Evolutionary conservation across 2,329 filamentous ascomycete species (phyloP).

Genomic region (Calonectria multiphialidica): DNA sequence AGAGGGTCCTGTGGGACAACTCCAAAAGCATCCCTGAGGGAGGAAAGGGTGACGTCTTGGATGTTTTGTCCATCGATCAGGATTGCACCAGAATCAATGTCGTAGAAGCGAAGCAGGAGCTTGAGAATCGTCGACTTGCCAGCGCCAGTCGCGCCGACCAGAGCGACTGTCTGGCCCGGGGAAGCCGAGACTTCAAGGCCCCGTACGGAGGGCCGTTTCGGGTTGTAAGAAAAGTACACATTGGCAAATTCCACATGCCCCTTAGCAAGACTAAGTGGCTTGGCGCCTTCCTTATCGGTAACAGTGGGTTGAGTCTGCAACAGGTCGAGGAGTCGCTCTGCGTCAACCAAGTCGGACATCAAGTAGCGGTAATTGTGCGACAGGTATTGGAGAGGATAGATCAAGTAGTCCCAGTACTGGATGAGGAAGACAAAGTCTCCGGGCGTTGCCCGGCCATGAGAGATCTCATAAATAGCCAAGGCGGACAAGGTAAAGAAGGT

Average conservation of each 20-base stretch:
- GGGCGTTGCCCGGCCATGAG: slow-evolving; percentile 27
- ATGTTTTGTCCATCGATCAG: slow-evolving; percentile 71
- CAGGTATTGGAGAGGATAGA: slow-evolving; percentile 53
- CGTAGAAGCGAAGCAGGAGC: slow-evolving; percentile 71
- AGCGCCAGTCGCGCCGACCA: slow-evolving; percentile 72
- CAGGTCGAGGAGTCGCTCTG: slow-evolving; percentile 70
- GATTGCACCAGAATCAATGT: slow-evolving; percentile 66
- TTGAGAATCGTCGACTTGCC: slow-evolving; percentile 74
- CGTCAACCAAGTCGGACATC: slow-evolving; percentile 68
- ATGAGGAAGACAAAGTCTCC: slow-evolving; percentile 71
- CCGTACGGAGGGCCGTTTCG: slow-evolving; percentile 62
- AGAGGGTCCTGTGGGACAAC: slow-evolving; percentile 74
- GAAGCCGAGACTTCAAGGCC: slow-evolving; percentile 61
- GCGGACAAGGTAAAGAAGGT: slow-evolving; percentile 48
- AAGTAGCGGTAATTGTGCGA: slow-evolving; percentile 43
- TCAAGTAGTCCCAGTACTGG: slow-evolving; percentile 69
- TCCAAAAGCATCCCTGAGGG: slow-evolving; percentile 69
- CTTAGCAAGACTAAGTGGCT: slow-evolving; percentile 55
- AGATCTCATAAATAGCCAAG: slow-evolving; percentile 39
- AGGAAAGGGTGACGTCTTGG: slow-evolving; percentile 67
- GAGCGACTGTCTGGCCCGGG: slow-evolving; percentile 67
- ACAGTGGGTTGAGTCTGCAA: slow-evolving; percentile 70
- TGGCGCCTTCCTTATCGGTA: slow-evolving; percentile 59
- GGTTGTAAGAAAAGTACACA: slow-evolving; percentile 68
- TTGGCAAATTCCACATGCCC: slow-evolving; percentile 66